Conservation (phyloP, 768 basidiomycete species). For the Gautieria morchelliformis region DNA sequence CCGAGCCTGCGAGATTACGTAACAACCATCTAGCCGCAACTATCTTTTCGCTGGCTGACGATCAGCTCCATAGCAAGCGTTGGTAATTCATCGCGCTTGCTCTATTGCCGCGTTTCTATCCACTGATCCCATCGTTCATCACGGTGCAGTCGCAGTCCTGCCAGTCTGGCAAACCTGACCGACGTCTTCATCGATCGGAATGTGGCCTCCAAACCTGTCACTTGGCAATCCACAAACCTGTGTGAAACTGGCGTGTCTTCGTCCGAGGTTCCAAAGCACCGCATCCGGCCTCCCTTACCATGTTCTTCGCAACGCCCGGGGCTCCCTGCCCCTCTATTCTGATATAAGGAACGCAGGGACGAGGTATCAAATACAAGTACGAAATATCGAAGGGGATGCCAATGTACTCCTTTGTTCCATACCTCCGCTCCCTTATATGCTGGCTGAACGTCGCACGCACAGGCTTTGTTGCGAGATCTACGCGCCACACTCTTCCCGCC, state of each 20-base stretch:
- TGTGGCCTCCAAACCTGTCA: no score
- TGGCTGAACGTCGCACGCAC: not conserved
- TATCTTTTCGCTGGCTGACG: no score
- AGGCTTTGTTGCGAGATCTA: conserved; percentile 1
- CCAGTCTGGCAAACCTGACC: not conserved
- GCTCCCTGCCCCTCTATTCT: conserved; percentile 66
- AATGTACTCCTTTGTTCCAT: conserved; percentile 26
- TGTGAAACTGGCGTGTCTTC: not conserved
- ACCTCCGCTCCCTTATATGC: not conserved
- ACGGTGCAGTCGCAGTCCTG: not conserved
- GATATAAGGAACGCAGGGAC: conserved; percentile 61
- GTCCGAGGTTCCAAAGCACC: not conserved
- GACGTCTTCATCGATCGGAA: not conserved
- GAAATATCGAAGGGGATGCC: conserved; percentile 58
- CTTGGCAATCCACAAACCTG: no score
- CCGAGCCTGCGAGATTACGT: no score
- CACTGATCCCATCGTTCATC: no score
- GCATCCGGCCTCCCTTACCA: conserved; percentile 33
- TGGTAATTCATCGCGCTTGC: no score
- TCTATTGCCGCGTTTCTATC: no score
- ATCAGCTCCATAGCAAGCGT: no score
- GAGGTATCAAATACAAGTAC: conserved; percentile 46
- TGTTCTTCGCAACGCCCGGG: conserved; percentile 55
- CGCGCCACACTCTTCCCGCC: conserved; percentile 5
- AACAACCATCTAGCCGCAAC: no score